A percentile compares a stretch with the other conserved stretches of the same genome.
These are phyloP conservation scores for Metschnikowia similis DNA, from an alignment of 805 yeast species.

Conservation along the genomic window DNA sequence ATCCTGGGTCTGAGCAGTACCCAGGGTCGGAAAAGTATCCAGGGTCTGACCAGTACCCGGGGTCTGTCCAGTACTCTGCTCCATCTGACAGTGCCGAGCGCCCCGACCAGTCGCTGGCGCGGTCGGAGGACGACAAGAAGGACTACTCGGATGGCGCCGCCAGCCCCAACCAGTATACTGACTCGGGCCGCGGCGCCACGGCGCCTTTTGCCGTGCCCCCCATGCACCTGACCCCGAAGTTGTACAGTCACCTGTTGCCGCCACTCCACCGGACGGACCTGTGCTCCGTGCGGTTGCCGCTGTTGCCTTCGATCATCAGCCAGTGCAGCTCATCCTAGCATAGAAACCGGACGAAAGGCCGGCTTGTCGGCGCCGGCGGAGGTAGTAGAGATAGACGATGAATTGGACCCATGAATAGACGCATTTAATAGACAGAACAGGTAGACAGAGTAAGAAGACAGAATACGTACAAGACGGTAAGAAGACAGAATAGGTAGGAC, in stretches of 20 bases:
- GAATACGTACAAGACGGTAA: not conserved
- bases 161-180: not conserved
- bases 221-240: not conserved
- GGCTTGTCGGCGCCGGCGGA: too few relatives aligned
- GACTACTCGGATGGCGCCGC: not conserved
- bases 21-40: too few relatives aligned
- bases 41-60: too few relatives aligned
- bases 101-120: not conserved
- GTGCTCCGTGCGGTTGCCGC: constrained; percentile 9
- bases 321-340: not conserved
- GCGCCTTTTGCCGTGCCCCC: not conserved
- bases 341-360: not conserved
- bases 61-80: not conserved
- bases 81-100: too few relatives aligned
- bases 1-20: too few relatives aligned
- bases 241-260: not conserved
- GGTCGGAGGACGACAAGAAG: not conserved
- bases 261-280: not conserved
- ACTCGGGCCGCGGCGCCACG: not conserved
- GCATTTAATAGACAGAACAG: too few relatives aligned
- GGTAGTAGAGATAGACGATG: too few relatives aligned
- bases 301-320: constrained; percentile 10
- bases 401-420: too few relatives aligned
- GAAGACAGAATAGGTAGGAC: too few relatives aligned
- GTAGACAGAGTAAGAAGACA: too few relatives aligned